These are phyloP conservation scores for Phaeolepiota aurea DNA, from an alignment of 768 basidiomycete species.

Conservation along the genomic window DNA sequence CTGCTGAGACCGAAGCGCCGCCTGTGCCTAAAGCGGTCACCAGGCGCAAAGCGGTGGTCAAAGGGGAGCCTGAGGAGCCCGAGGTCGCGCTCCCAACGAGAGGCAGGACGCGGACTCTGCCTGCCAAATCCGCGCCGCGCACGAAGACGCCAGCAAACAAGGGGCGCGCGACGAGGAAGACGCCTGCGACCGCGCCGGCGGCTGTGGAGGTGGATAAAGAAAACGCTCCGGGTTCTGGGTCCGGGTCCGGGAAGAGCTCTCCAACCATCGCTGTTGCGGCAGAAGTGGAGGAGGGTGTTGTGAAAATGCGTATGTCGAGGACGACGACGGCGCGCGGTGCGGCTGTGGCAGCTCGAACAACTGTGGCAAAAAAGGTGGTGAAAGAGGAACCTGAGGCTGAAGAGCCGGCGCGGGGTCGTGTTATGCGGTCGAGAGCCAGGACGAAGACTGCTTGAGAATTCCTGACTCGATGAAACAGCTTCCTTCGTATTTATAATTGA, in stretches of 20 bases:
- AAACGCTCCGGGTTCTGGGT: slow-evolving; percentile 22
- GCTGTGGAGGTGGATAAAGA: slow-evolving; percentile 29
- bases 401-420: slow-evolving; percentile 10
- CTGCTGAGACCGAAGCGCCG: slow-evolving; percentile 6
- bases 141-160: slow-evolving; percentile 11
- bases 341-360: slow-evolving; percentile 13
- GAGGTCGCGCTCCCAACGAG: not conserved
- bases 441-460: slow-evolving; percentile 23
- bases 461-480: too few species aligned
- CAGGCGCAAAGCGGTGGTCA: slow-evolving; percentile 12
- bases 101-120: not conserved
- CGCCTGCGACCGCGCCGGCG: slow-evolving; percentile 26
- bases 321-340: slow-evolving; percentile 13
- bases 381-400: slow-evolving; percentile 15
- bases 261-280: slow-evolving; percentile 8
- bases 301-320: slow-evolving; percentile 27
- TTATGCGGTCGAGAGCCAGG: slow-evolving; percentile 18
- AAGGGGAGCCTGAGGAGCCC: slow-evolving; percentile 11
- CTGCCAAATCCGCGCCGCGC: slow-evolving; percentile 3
- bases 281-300: slow-evolving; percentile 18
- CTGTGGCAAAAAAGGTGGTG: slow-evolving; percentile 11
- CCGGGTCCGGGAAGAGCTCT: slow-evolving; percentile 5
- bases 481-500: too few species aligned
- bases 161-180: slow-evolving; percentile 19
- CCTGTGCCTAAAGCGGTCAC: slow-evolving; percentile 10